Evolutionary conservation across 371 early-diverging fungal genomes (phyloP).

Genomic region (Mucor ambiguus): DNA sequence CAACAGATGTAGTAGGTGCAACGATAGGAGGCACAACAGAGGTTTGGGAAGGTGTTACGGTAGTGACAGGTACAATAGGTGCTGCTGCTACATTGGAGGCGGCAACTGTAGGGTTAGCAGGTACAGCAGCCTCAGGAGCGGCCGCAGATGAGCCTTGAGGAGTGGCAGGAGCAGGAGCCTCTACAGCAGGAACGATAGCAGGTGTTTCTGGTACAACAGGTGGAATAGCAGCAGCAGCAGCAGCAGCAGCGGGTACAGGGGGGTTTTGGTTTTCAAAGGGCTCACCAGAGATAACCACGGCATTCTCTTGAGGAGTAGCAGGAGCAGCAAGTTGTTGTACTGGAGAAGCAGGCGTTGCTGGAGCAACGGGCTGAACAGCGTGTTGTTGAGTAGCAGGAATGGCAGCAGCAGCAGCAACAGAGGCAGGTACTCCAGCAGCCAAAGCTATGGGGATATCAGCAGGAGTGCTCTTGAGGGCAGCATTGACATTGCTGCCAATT

Average conservation of each 20-base stretch:
- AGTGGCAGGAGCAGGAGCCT: neutral
- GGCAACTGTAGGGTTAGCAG: neutral
- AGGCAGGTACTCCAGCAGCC: conserved; percentile 10
- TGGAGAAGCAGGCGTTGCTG: conserved; percentile 10
- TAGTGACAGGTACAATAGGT: conserved; percentile 5
- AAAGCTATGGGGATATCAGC: conserved; percentile 10
- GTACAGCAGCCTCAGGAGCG: neutral
- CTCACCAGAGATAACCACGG: neutral
- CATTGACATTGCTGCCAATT: neutral
- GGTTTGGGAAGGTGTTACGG: neutral
- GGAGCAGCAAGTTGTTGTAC: neutral
- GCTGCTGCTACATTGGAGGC: neutral
- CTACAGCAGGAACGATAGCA: conserved; percentile 1
- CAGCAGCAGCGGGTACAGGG: neutral
- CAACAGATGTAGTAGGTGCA: neutral
- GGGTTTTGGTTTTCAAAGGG: neutral
- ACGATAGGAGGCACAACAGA: neutral
- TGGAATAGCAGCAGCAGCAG: neutral
- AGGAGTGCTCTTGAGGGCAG: neutral
- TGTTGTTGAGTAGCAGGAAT: neutral
- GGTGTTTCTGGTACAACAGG: conserved; percentile 4
- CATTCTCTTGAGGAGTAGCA: neutral
- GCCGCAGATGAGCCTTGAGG: neutral
- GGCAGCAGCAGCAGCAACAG: conserved; percentile 13
- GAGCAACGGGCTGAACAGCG: neutral